Conservation (phyloP, 208 protist species). For the Trypanosoma theileri region DNA sequence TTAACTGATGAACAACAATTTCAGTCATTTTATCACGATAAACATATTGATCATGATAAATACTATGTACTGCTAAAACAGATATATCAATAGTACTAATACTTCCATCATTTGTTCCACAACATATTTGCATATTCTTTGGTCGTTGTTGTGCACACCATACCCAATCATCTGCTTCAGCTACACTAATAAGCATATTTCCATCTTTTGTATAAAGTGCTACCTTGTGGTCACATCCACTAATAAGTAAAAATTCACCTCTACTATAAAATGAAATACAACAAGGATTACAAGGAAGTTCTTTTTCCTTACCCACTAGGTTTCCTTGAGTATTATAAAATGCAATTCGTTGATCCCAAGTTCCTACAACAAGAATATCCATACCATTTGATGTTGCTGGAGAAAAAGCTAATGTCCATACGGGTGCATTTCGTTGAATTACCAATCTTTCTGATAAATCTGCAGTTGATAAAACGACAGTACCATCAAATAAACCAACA, state of each 20-base stretch:
- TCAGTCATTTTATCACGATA: slow-evolving; percentile 95
- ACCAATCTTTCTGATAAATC: slow-evolving; percentile 21
- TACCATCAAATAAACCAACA: slow-evolving; percentile 92
- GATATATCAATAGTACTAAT: slow-evolving; percentile 87
- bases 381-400: slow-evolving; percentile 79
- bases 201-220: slow-evolving; percentile 90
- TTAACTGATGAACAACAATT: slow-evolving; percentile 94
- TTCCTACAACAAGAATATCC: slow-evolving; percentile 93
- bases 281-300: slow-evolving; percentile 94
- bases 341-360: slow-evolving; percentile 95
- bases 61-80: slow-evolving; percentile 91
- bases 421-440: slow-evolving; percentile 84
- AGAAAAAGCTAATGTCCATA: slow-evolving; percentile 94
- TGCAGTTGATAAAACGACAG: slow-evolving; percentile 39
- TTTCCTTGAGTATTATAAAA: slow-evolving; percentile 93
- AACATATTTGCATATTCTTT: slow-evolving; percentile 73
- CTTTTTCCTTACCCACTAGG: slow-evolving; percentile 60
- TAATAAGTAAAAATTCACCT: slow-evolving; percentile 94
- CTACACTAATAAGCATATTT: slow-evolving; percentile 73
- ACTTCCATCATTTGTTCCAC: slow-evolving; percentile 90
- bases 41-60: slow-evolving; percentile 96
- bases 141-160: slow-evolving; percentile 83
- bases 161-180: slow-evolving; percentile 81
- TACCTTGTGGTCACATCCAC: slow-evolving; percentile 92
- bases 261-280: slow-evolving; percentile 85